Conservation (phyloP, 1,139 yeast genomes). For the Scheffersomyces cryptocercus region DNA sequence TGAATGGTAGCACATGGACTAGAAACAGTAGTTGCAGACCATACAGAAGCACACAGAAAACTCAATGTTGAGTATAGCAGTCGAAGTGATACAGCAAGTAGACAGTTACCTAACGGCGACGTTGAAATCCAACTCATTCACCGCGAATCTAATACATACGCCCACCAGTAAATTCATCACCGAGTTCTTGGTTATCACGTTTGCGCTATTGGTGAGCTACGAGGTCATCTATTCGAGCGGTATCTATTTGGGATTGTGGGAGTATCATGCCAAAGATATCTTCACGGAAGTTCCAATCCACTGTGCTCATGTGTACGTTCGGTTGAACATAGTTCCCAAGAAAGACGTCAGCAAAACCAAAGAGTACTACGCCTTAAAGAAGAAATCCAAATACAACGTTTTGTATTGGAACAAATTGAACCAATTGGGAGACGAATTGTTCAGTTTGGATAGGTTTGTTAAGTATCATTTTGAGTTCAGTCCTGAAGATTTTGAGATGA, state of each 20-base stretch:
- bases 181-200: slow-evolving; percentile 35
- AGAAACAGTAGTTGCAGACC: no score
- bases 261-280: slow-evolving; percentile 63
- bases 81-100: background rate
- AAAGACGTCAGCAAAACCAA: slow-evolving; percentile 19
- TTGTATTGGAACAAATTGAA: slow-evolving; percentile 18
- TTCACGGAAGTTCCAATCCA: slow-evolving; percentile 73
- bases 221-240: slow-evolving; percentile 51
- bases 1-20: no score
- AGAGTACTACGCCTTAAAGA: slow-evolving; percentile 30
- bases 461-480: slow-evolving; percentile 74
- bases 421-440: slow-evolving; percentile 19
- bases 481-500: slow-evolving; percentile 70
- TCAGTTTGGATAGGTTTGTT: slow-evolving; percentile 38
- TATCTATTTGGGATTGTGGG: slow-evolving; percentile 52
- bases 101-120: slow-evolving; percentile 4
- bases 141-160: slow-evolving; percentile 29
- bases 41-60: no score
- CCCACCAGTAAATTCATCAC: slow-evolving; percentile 42
- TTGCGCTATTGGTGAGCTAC: slow-evolving; percentile 38
- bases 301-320: slow-evolving; percentile 70
- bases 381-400: slow-evolving; percentile 27
- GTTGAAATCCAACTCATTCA: slow-evolving; percentile 22
- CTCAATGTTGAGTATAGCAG: background rate
- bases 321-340: slow-evolving; percentile 43